phyloP scores from a whole-genome alignment of 129 eudicot species.

The sunflower (Helianthus annuus) region DNA sequence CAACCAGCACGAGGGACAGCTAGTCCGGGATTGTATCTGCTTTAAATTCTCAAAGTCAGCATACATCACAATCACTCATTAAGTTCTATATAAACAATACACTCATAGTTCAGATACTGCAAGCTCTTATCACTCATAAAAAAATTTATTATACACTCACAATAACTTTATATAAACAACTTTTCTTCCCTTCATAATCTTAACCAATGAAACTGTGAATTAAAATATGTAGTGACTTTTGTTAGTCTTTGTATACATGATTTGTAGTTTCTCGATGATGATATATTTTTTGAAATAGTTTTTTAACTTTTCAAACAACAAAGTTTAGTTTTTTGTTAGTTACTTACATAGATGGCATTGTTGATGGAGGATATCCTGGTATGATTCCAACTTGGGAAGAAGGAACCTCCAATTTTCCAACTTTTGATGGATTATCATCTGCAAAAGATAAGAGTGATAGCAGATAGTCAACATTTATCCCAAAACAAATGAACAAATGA shows the following conservation, averaged over 20 bases:
- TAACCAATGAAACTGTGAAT: too few relatives aligned
- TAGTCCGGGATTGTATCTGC: constrained; percentile 78
- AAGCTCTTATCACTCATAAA: too few relatives aligned
- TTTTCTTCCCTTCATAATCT: too few relatives aligned
- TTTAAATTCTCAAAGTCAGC: constrained; percentile 13
- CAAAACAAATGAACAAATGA: background rate
- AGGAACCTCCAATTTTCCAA: constrained; percentile 67
- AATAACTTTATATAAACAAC: too few relatives aligned
- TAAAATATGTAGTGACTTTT: too few relatives aligned
- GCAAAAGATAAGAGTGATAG: constrained; percentile 29
- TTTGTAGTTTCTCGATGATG: too few relatives aligned
- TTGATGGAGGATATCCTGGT: constrained; percentile 73
- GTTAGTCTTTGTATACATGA: too few relatives aligned
- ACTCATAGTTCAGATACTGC: too few relatives aligned
- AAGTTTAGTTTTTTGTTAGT: background rate
- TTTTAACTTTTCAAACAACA: too few relatives aligned
- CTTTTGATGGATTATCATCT: constrained; percentile 76
- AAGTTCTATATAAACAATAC: background rate
- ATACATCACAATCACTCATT: background rate
- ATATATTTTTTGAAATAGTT: too few relatives aligned
- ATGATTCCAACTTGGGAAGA: constrained; percentile 56
- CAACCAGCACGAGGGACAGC: constrained; percentile 72
- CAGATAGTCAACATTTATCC: background rate
- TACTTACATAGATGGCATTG: constrained; percentile 70
- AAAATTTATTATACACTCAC: too few relatives aligned